Evolutionary conservation across 495 filamentous ascomycete genomes (phyloP), one percentile per base, ranked within the genome.

Genomic region (Daldinia childiae): DNA sequence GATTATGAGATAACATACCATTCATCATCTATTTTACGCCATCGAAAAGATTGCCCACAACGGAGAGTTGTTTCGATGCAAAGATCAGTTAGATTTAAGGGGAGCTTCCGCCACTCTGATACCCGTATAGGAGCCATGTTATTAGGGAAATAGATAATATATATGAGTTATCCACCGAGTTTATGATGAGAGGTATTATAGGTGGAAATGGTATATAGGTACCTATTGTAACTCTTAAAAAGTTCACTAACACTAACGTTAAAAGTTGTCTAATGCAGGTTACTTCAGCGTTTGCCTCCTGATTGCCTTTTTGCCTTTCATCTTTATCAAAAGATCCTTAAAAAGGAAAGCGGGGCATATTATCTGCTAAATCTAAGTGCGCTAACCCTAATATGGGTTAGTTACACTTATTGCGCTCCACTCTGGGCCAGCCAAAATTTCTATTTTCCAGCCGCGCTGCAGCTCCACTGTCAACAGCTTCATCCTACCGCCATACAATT

Each of bases 31-130:
- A 93, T 86, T 68, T 93, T 92, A 52, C 90, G 91, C 95, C 95
- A 99, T 83, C 95, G 85, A 76, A 97, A 98, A 2, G 93, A 94
- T 75, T 98, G 94, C 19, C 94, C 94, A 77, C 93, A 97, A 57
- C 93, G 89, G 15, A 98, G 82, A 0, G 93, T 96, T 0, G 94
- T 98, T 74, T 96, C 91, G 62, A 98, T 91, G 69, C 92, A 97
- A 30, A 98, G 87, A 77, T 98, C 94, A 29, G 87, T 84, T 27
- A 96, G 81, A 68, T 86, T 91, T 50, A 97, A 81, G 39, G 94
- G 92, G 62, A 97, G 84, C 81, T 91, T 93, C 51, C 86, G 87
- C 93, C 94, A 97, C 70, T 92, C 90, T 21, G 87, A 82, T 32
- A 86, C 74, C 38, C 77, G 75, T 50, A 71, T 68, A 15, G 74